Evolutionary conservation across 805 yeast species (phyloP).

Genomic region (Metschnikowia santaceciliae): DNA sequence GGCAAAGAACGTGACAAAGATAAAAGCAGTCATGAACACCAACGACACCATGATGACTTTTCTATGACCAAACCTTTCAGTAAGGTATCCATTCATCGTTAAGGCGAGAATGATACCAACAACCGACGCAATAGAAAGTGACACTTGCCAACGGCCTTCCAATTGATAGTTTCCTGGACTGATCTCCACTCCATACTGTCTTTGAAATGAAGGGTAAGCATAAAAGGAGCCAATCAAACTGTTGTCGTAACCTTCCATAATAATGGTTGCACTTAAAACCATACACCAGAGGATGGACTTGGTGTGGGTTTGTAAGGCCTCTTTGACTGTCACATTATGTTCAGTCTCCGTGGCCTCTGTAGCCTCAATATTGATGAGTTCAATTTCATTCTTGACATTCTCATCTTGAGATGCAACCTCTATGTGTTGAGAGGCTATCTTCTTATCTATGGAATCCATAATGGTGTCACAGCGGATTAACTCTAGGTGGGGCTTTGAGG

Average conservation of each 20-base stretch:
- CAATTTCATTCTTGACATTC: background rate
- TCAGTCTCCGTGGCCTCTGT: slow-evolving; percentile 21
- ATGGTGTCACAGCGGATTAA: background rate
- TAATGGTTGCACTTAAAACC: slow-evolving; percentile 9
- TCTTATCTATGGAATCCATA: slow-evolving; percentile 3
- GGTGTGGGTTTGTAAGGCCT: slow-evolving; percentile 10
- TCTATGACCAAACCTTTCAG: slow-evolving; percentile 44
- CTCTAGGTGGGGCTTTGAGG: background rate
- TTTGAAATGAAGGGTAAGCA: slow-evolving; percentile 10
- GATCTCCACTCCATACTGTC: slow-evolving; percentile 5
- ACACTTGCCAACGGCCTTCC: slow-evolving; percentile 22
- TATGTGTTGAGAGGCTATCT: background rate
- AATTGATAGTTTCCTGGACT: slow-evolving; percentile 5
- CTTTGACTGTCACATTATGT: slow-evolving; percentile 15
- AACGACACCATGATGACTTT: slow-evolving; percentile 29
- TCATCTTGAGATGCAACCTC: slow-evolving; percentile 2
- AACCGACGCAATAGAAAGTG: slow-evolving; percentile 13
- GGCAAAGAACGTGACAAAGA: slow-evolving; percentile 48
- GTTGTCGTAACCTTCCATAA: slow-evolving; percentile 14
- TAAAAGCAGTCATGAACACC: slow-evolving; percentile 30
- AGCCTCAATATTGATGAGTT: slow-evolving; percentile 13
- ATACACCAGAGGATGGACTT: slow-evolving; percentile 13
- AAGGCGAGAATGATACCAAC: slow-evolving; percentile 40
- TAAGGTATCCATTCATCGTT: slow-evolving; percentile 37
- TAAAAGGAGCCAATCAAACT: slow-evolving; percentile 10